phyloP scores from a whole-genome alignment of 805 yeast genomes.

The Lipomyces yamadae region DNA sequence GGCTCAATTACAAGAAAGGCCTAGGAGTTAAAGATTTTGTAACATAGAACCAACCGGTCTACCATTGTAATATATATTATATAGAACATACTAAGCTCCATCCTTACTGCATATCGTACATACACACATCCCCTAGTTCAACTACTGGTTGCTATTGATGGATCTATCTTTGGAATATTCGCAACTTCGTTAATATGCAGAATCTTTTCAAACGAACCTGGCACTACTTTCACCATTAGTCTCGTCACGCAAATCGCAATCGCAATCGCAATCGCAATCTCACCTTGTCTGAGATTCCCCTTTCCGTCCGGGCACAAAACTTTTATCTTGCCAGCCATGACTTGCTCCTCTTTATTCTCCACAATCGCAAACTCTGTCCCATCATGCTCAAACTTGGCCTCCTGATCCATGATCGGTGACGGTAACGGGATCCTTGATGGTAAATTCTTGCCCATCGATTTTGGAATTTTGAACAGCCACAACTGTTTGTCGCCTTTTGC shows the following conservation, averaged over 20 bases:
- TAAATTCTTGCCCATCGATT: constrained; percentile 1
- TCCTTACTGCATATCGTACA: neutral
- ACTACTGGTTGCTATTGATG: constrained; percentile 4
- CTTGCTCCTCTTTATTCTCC: constrained; percentile 24
- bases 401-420: neutral
- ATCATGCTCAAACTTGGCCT: constrained; percentile 17
- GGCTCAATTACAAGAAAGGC: constrained; percentile 27
- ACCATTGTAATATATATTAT: neutral
- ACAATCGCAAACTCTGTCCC: constrained; percentile 17
- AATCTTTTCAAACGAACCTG: constrained; percentile 13
- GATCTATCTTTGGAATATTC: constrained; percentile 25
- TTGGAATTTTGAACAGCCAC: constrained; percentile 31
- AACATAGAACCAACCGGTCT: neutral
- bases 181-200: constrained; percentile 34
- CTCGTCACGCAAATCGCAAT: neutral
- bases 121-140: neutral
- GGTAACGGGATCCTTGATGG: constrained; percentile 23
- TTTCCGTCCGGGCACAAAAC: constrained; percentile 18
- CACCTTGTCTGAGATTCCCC: constrained; percentile 2
- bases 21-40: neutral
- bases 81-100: too few relatives aligned
- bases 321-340: constrained; percentile 17
- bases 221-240: neutral
- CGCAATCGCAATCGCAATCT: neutral
- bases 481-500: constrained; percentile 17